phyloP scores from a whole-genome alignment of 2,329 filamentous ascomycete species.

The Monascus ruber region DNA sequence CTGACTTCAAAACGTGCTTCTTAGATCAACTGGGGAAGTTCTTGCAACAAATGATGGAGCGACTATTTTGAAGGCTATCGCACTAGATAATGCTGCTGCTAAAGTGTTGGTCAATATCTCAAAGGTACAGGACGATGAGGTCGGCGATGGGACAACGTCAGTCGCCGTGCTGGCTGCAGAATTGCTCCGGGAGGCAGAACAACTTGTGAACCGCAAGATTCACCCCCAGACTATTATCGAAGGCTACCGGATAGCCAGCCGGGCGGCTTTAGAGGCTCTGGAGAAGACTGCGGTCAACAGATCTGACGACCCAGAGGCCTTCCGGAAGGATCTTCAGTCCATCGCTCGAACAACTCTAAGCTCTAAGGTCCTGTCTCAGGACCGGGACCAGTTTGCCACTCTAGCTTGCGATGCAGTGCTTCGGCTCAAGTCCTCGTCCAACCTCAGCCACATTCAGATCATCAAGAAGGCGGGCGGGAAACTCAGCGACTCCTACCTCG shows the following conservation, averaged over 20 bases:
- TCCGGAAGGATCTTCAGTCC: constrained; percentile 77
- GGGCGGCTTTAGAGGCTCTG: constrained; percentile 72
- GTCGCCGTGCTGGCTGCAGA: constrained; percentile 92
- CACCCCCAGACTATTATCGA: constrained; percentile 99
- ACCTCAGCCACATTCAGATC: constrained; percentile 95
- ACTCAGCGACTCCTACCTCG: constrained; percentile 91
- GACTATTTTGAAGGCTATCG: constrained; percentile 96
- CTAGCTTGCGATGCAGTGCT: constrained; percentile 87
- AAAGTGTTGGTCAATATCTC: constrained; percentile 99
- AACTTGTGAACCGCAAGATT: constrained; percentile 95
- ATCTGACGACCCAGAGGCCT: constrained; percentile 69
- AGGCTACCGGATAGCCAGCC: constrained; percentile 93
- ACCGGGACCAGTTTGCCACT: constrained; percentile 80
- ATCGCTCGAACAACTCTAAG: constrained; percentile 93
- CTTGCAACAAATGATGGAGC: constrained; percentile 99
- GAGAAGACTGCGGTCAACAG: constrained; percentile 80
- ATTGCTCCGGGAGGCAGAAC: constrained; percentile 89
- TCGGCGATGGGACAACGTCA: constrained; percentile 96
- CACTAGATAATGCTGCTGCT: constrained; percentile 92
- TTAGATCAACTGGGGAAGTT: constrained; percentile 84
- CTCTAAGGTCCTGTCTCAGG: constrained; percentile 92
- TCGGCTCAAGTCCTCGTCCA: constrained; percentile 76
- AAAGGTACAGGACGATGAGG: constrained; percentile 97
- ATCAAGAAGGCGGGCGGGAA: constrained; percentile 99
- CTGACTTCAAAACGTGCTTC: not conserved